Evolutionary conservation across 495 filamentous ascomycete species (phyloP).

Genomic region (Xylaria telfairii): DNA sequence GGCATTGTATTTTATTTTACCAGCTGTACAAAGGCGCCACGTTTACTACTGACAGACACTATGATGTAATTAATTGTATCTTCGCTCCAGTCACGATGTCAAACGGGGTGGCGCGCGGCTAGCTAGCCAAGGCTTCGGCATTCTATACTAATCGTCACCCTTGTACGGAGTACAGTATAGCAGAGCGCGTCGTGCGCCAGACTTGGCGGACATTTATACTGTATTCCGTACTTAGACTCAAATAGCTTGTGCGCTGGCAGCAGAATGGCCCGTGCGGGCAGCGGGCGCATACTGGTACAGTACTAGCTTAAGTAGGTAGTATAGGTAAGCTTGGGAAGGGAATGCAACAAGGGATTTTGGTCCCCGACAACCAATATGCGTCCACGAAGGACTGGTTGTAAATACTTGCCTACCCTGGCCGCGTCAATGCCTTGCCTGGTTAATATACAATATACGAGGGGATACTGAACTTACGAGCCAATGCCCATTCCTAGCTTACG

Average conservation of each 20-base stretch:
- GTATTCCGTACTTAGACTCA: no score
- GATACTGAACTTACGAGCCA: not conserved
- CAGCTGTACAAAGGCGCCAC: not conserved
- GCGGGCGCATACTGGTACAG: no score
- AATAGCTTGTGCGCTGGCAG: no score
- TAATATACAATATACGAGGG: not conserved
- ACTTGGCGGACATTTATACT: not conserved
- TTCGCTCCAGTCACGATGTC: not conserved
- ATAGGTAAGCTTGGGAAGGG: no score
- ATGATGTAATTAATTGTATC: not conserved
- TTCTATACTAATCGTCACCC: not conserved
- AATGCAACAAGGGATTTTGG: no score
- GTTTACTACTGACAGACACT: not conserved
- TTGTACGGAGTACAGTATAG: not conserved
- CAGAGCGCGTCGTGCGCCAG: not conserved
- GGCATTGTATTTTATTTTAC: not conserved
- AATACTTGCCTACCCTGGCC: no score
- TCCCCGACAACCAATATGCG: no score
- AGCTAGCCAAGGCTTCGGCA: slow-evolving; percentile 1
- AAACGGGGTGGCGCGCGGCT: slow-evolving; percentile 10
- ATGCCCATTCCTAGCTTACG: not conserved
- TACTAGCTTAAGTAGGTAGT: no score
- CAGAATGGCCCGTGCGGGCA: not conserved
- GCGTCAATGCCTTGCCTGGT: not conserved
- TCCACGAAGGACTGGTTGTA: no score